Evolutionary conservation across 2,329 filamentous ascomycete genomes (phyloP).

Genomic region (Xylariaceae sp.): DNA sequence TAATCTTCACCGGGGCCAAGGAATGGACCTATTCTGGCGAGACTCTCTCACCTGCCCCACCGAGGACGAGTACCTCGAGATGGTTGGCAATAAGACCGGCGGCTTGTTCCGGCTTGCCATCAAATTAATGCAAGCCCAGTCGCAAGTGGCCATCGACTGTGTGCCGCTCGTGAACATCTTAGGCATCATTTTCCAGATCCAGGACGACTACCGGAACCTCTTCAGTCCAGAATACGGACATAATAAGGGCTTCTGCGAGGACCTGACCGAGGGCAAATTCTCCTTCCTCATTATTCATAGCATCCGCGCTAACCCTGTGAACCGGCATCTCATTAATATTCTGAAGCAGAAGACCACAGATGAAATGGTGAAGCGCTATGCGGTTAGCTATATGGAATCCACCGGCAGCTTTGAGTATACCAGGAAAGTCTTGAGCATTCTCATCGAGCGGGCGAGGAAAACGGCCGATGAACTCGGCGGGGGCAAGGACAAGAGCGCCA

Average conservation of each 20-base stretch:
- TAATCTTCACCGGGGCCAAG: conserved; percentile 80
- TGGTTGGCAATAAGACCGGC: conserved; percentile 88
- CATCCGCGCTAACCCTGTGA: conserved; percentile 69
- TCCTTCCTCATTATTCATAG: conserved; percentile 93
- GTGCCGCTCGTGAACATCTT: conserved; percentile 79
- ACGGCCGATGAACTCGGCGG: conserved; percentile 61
- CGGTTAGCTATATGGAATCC: conserved; percentile 82
- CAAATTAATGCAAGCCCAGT: conserved; percentile 82
- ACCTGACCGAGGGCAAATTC: conserved; percentile 95
- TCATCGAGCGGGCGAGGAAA: conserved; percentile 58
- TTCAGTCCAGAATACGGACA: conserved; percentile 66
- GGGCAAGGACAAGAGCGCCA: conserved; percentile 49
- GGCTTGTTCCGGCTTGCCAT: conserved; percentile 80
- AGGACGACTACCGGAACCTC: conserved; percentile 92
- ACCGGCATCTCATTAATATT: conserved; percentile 83
- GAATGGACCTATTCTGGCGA: conserved; percentile 88
- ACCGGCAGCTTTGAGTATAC: conserved; percentile 90
- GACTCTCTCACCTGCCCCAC: conserved; percentile 78
- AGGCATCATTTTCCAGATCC: conserved; percentile 83
- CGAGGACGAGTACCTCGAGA: conserved; percentile 88
- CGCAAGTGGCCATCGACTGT: conserved; percentile 55
- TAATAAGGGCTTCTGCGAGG: conserved; percentile 93
- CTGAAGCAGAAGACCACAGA: conserved; percentile 84
- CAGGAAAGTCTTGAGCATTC: conserved; percentile 56
- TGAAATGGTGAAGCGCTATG: conserved; percentile 84